phyloP scores from a whole-genome alignment of 371 early-diverging fungal genomes.

The Actinomucor elegans region DNA sequence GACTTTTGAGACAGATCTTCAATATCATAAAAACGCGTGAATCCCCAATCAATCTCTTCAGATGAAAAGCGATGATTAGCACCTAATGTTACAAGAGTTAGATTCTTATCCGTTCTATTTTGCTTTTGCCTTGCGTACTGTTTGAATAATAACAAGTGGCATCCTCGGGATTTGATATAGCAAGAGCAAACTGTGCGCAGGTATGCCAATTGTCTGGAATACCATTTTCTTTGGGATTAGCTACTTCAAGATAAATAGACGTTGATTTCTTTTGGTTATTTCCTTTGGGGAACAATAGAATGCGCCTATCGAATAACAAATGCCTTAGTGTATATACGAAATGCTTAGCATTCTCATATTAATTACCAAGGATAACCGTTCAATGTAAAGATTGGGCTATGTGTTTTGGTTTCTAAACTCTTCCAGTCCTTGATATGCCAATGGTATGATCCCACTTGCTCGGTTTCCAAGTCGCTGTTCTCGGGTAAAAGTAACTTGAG shows the following conservation, averaged over 20 bases:
- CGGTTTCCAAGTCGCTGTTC: slow-evolving; percentile 19
- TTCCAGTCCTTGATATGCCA: slow-evolving; percentile 31
- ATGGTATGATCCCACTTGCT: slow-evolving; percentile 7
- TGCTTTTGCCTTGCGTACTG: too few relatives aligned
- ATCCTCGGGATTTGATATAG: slow-evolving; percentile 76
- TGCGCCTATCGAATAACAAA: slow-evolving; percentile 57
- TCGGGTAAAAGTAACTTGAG: slow-evolving; percentile 14
- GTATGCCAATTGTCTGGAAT: slow-evolving; percentile 65
- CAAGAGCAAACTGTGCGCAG: slow-evolving; percentile 88
- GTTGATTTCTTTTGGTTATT: slow-evolving; percentile 71
- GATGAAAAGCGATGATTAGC: slow-evolving; percentile 88
- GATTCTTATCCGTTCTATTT: too few relatives aligned
- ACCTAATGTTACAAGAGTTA: too few relatives aligned
- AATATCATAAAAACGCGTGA: slow-evolving; percentile 75
- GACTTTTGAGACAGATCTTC: slow-evolving; percentile 39
- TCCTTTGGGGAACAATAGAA: slow-evolving; percentile 90
- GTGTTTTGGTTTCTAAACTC: slow-evolving; percentile 16
- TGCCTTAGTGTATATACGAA: not conserved
- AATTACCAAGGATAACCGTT: slow-evolving; percentile 26
- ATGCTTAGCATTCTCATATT: not conserved
- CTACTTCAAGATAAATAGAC: slow-evolving; percentile 85
- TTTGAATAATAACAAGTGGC: slow-evolving; percentile 63
- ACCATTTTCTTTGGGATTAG: slow-evolving; percentile 56
- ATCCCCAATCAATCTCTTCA: slow-evolving; percentile 94
- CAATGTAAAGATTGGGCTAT: slow-evolving; percentile 18